These are phyloP conservation scores for Metschnikowia peoriensis DNA, from an alignment of 805 yeast species.

Conservation along the genomic window DNA sequence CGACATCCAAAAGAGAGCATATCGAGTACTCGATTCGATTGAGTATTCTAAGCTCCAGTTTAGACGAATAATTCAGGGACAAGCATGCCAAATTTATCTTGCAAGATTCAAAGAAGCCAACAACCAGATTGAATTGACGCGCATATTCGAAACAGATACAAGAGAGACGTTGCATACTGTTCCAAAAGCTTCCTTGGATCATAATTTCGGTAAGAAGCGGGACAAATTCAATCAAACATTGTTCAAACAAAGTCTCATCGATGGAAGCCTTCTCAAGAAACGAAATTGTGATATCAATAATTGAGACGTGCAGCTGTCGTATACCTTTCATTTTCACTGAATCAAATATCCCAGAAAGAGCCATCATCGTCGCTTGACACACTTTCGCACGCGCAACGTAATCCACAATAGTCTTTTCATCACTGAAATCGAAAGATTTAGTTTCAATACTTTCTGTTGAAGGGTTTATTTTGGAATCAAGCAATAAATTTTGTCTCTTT, in stretches of 20 bases:
- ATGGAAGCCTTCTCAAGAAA: neutral
- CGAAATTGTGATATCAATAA: neutral
- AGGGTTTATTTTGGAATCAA: too few species aligned
- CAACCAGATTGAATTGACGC: neutral
- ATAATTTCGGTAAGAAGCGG: constrained; percentile 1
- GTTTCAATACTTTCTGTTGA: too few species aligned
- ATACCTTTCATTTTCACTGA: neutral
- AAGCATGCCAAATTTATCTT: constrained; percentile 2
- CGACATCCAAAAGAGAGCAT: constrained; percentile 3
- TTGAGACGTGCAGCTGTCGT: neutral
- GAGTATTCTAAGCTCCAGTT: neutral
- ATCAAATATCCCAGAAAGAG: neutral
- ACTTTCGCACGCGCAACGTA: neutral
- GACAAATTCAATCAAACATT: constrained; percentile 1
- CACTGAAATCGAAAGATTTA: neutral
- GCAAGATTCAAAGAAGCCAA: constrained; percentile 1
- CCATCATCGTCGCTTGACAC: neutral
- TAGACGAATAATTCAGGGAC: neutral
- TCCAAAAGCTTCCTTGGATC: neutral
- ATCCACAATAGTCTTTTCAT: neutral
- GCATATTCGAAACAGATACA: constrained; percentile 13
- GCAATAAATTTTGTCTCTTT: too few species aligned
- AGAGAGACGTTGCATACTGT: constrained; percentile 4
- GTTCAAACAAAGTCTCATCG: neutral
- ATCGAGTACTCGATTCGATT: constrained; percentile 5